phyloP scores from a whole-genome alignment of 768 basidiomycete genomes.

The Calvatia gigantea region DNA sequence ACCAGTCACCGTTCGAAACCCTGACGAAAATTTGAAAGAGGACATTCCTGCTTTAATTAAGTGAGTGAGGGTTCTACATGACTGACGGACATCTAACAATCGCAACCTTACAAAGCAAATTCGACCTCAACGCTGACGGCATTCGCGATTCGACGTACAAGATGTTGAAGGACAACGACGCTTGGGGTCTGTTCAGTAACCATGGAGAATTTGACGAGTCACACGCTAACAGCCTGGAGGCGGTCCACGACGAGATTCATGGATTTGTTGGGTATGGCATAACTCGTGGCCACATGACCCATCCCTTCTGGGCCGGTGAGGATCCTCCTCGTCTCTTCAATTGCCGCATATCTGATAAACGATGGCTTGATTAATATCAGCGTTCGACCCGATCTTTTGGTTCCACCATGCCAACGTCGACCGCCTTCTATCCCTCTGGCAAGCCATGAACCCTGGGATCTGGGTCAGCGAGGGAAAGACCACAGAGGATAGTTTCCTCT shows the following conservation, averaged over 20 bases:
- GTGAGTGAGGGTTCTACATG: not conserved
- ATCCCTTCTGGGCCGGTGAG: slow-evolving; percentile 29
- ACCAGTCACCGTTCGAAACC: slow-evolving; percentile 32
- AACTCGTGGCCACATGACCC: slow-evolving; percentile 29
- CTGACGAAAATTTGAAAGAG: slow-evolving; percentile 8
- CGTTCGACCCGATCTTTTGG: slow-evolving; percentile 45
- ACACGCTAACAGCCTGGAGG: slow-evolving; percentile 38
- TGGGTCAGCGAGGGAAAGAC: slow-evolving; percentile 28
- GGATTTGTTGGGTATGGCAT: slow-evolving; percentile 23
- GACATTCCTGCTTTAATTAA: not conserved
- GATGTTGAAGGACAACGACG: slow-evolving; percentile 26
- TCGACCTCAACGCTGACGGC: slow-evolving; percentile 17
- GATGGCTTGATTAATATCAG: slow-evolving; percentile 16
- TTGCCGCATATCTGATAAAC: not conserved
- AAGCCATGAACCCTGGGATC: slow-evolving; percentile 35
- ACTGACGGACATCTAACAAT: not conserved
- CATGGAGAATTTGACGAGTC: slow-evolving; percentile 27
- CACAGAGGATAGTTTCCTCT: slow-evolving; percentile 27
- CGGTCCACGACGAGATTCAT: slow-evolving; percentile 40
- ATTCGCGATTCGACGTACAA: slow-evolving; percentile 25
- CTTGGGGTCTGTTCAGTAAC: slow-evolving; percentile 42
- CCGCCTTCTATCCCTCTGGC: slow-evolving; percentile 41
- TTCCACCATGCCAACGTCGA: slow-evolving; percentile 48
- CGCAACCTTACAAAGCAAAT: slow-evolving; percentile 9
- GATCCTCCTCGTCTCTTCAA: not conserved